Conservation (phyloP, 2,329 filamentous ascomycete species). For the Fusarium xylarioides region DNA sequence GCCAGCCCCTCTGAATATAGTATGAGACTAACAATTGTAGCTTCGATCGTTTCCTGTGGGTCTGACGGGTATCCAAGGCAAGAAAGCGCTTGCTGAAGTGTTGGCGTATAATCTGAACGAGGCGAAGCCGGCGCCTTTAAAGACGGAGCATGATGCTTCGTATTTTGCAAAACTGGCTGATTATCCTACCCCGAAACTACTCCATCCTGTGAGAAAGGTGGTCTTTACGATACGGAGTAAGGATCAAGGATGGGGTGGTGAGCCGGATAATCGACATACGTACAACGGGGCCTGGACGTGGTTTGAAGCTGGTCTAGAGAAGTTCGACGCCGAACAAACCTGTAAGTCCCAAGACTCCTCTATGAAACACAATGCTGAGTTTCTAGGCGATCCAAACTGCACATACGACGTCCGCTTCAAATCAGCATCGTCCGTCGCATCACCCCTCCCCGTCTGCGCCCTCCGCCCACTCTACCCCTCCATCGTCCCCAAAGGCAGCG, state of each 20-base stretch:
- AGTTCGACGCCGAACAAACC: conserved; percentile 53
- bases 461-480: conserved; percentile 51
- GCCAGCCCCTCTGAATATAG: conserved; percentile 2
- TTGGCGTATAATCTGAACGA: conserved; percentile 45
- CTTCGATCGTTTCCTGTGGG: conserved; percentile 52
- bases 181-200: conserved; percentile 52
- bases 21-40: too few species aligned
- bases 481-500: conserved; percentile 26
- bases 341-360: conserved; percentile 35
- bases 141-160: conserved; percentile 39
- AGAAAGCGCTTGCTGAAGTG: conserved; percentile 41
- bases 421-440: conserved; percentile 26
- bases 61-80: conserved; percentile 42
- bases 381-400: conserved; percentile 44
- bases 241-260: conserved; percentile 67
- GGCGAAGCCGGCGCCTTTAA: conserved; percentile 41
- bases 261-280: conserved; percentile 44
- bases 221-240: conserved; percentile 66
- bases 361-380: not conserved
- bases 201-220: conserved; percentile 66
- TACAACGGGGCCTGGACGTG: conserved; percentile 66
- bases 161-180: conserved; percentile 49
- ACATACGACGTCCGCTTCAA: conserved; percentile 44
- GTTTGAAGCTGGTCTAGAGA: conserved; percentile 71
- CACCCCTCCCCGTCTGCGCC: conserved; percentile 46